These are phyloP conservation scores for Zopfia rhizophila DNA, from an alignment of 2,329 filamentous ascomycete genomes.

Conservation along the genomic window DNA sequence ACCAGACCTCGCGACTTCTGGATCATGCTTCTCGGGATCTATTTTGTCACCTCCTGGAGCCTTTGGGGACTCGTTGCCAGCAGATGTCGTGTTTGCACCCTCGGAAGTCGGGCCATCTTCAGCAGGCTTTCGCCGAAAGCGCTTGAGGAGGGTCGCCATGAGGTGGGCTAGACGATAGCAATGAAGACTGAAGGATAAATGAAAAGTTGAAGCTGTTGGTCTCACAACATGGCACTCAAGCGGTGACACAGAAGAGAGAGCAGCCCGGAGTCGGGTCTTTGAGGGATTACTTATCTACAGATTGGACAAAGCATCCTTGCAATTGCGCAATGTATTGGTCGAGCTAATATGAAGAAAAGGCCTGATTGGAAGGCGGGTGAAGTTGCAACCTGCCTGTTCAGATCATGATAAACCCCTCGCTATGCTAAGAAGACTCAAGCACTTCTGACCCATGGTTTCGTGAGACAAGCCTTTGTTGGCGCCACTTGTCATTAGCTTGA, in stretches of 20 bases:
- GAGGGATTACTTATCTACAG: slow-evolving; percentile 1
- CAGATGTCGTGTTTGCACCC: slow-evolving; percentile 1
- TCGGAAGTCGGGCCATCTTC: slow-evolving; percentile 1
- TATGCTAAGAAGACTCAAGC: too few relatives aligned
- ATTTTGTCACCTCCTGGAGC: neutral
- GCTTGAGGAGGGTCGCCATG: slow-evolving; percentile 21
- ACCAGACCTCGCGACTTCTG: slow-evolving; percentile 4
- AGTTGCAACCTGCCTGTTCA: slow-evolving; percentile 28
- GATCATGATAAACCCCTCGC: too few relatives aligned
- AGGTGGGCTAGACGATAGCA: slow-evolving; percentile 4
- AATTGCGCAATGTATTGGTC: slow-evolving; percentile 26
- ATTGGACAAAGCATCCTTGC: slow-evolving; percentile 25
- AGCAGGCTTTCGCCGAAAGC: slow-evolving; percentile 9
- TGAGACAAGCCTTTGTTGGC: slow-evolving; percentile 24
- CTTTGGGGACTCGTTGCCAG: slow-evolving; percentile 2
- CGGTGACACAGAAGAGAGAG: neutral
- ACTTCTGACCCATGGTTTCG: slow-evolving; percentile 11
- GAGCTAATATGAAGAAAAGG: slow-evolving; percentile 17
- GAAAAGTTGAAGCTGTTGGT: slow-evolving; percentile 1
- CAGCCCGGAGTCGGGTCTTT: neutral
- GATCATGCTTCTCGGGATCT: slow-evolving; percentile 6
- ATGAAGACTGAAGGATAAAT: neutral
- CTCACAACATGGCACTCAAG: neutral
- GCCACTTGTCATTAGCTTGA: slow-evolving; percentile 19
- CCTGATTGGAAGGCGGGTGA: slow-evolving; percentile 25